Evolutionary conservation across 768 basidiomycete genomes (phyloP).

Genomic region (Crucibulum laeve): DNA sequence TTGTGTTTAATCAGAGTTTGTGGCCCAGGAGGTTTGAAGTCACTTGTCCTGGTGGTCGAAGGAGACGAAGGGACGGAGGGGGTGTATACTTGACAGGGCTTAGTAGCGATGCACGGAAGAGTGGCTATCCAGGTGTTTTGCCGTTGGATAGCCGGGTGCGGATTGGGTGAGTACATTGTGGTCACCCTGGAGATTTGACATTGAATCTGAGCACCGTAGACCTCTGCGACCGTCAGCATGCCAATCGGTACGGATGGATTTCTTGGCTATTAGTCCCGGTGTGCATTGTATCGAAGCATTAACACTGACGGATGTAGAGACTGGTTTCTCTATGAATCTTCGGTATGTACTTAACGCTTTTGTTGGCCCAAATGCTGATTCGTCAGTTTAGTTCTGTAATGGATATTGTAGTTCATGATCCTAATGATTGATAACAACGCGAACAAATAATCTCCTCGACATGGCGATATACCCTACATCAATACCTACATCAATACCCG

Average conservation of each 20-base stretch:
- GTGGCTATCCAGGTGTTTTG: conserved; percentile 56
- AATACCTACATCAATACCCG: too few relatives aligned
- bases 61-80: conserved; percentile 36
- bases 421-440: conserved; percentile 24
- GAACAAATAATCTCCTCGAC: too few relatives aligned
- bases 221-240: conserved; percentile 79
- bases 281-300: conserved; percentile 73
- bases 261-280: conserved; percentile 75
- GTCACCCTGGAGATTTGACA: background rate
- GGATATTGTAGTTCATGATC: conserved; percentile 72
- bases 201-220: conserved; percentile 27
- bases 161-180: conserved; percentile 59
- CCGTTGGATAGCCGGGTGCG: conserved; percentile 76
- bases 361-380: conserved; percentile 5
- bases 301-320: conserved; percentile 71
- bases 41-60: conserved; percentile 54
- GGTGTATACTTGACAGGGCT: conserved; percentile 19
- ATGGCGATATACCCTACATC: too few relatives aligned
- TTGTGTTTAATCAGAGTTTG: conserved; percentile 78
- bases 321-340: conserved; percentile 67
- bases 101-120: conserved; percentile 22
- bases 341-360: conserved; percentile 38
- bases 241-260: conserved; percentile 84
- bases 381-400: conserved; percentile 53
- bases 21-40: conserved; percentile 79